Evolutionary conservation across 2,329 filamentous ascomycete genomes (phyloP), one percentile per base, ranked within the genome.

Genomic region (Cercospora berteroae): DNA sequence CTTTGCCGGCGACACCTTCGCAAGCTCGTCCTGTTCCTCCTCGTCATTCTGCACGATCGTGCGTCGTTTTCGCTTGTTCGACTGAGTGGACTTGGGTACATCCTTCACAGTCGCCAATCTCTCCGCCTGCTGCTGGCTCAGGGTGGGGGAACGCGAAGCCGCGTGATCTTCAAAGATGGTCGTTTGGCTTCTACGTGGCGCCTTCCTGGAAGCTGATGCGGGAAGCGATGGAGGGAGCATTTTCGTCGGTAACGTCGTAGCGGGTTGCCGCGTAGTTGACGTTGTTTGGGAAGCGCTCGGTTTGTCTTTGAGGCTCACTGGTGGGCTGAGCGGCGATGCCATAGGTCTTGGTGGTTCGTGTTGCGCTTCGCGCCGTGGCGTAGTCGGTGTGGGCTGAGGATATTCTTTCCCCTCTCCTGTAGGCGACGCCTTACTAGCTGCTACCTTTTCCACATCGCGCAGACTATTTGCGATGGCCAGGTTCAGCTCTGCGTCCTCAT

Each of bases 111-210:
- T 70, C 9, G 69, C 67, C 60, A 73, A 68, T n/a, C 77, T 70
- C 9, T 63, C 70, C n/a, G 74, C 75, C 65, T 78, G 76, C 65
- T 77, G 76, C 57, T 78, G 76, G 61, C 73, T 74, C 10, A 78
- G 71, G 48, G 55, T 77, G n/a, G 72, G 74, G 4, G 69, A 72
- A 25, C 63, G 70, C 48, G 72, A 70, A 13, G 70, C 65, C 13
- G 77, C 67, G 57, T 77, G 75, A 42, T 79, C 77, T 65, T 79
- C 77, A 57, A 75, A 78, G 57, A 78, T 77, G 7, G 77, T 78
- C 0, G 77, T 78, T 25, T 76, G 70, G 55, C 74, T 73, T 57
- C 77, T 66, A 48, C 71, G 74, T 5, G 63, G 56, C 62, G 69
- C 73, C 63, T 64, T 71, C 39, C 64, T 65, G 5, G 60, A 66